Percentiles rank a stretch among this genome's conserved stretches.
phyloP scores from a whole-genome alignment of 805 yeast genomes.

The Candida krabiensis region DNA sequence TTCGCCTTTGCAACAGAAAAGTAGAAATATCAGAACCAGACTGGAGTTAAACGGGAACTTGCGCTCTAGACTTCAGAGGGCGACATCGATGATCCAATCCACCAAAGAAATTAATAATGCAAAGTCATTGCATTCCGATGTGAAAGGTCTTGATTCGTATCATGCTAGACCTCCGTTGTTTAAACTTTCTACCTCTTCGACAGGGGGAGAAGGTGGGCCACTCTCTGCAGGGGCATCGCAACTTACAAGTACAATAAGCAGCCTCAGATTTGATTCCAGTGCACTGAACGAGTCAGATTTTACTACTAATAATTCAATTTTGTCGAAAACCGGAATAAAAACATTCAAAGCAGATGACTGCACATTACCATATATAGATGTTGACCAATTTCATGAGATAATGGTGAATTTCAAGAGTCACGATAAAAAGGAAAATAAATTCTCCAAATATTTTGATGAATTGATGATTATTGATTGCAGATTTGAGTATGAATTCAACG shows the following conservation, averaged over 20 bases:
- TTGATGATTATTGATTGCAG: constrained; percentile 79
- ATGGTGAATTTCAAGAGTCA: constrained; percentile 41
- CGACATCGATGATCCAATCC: constrained; percentile 27
- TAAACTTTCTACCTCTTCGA: constrained; percentile 17
- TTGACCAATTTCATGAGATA: constrained; percentile 54
- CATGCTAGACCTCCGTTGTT: constrained; percentile 11
- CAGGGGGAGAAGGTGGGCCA: constrained; percentile 9
- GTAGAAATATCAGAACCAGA: constrained; percentile 16
- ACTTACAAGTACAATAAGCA: constrained; percentile 26
- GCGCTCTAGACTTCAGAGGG: constrained; percentile 26
- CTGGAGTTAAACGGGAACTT: constrained; percentile 17
- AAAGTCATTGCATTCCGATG: not conserved
- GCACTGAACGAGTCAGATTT: constrained; percentile 6
- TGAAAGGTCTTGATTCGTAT: not conserved
- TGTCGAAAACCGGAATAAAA: constrained; percentile 35
- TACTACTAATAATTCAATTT: constrained; percentile 22
- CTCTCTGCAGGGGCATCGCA: constrained; percentile 26
- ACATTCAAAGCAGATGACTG: constrained; percentile 52
- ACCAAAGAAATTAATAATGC: constrained; percentile 4
- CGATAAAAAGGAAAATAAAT: constrained; percentile 34
- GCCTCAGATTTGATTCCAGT: constrained; percentile 16
- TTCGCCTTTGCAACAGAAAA: constrained; percentile 39
- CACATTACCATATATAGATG: constrained; percentile 68
- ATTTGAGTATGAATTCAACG: constrained; percentile 86
- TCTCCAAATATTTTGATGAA: constrained; percentile 51